Base-by-base conservation (phyloP, 495 filamentous ascomycete genomes). In the Neurospora discreta region DNA sequence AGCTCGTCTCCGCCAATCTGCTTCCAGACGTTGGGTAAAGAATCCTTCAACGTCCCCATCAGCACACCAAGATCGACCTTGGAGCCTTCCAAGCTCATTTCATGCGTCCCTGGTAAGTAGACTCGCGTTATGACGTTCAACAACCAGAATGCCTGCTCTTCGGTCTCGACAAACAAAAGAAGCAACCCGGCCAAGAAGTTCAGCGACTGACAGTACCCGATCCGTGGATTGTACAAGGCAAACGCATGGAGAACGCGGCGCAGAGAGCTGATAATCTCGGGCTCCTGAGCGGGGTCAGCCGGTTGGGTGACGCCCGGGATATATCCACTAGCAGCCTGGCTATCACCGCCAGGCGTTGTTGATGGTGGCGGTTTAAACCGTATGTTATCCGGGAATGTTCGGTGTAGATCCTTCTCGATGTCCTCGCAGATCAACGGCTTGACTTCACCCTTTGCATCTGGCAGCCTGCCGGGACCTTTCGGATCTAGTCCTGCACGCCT, bases 151-250 rank as follows among this genome's bases (percentile, higher is more conserved):
- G 92, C 87, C 73, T 96, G 95, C 77, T 98, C 95, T 78, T 97
- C 92, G 1, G 90, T 87, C 68, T 87, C 82, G 65, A 98, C 88
- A 79, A 99, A 98, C 0, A 99, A 87, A 9, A 99, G 89, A n/a
- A 99, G 86, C 69, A 98, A 86, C 15, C 94, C 95, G n/a, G 95
- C 93, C 71, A 99, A 87, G 81, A 99, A 99, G 81, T 99, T 99
- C 13, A 99, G 88, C 13, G 93, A 97, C 77, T 99, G 95, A 71
- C 95, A 98, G 78, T 99, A 99, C 23, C 95, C 95, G 75, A 97
- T 92, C 71, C 87, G 85, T 3, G 95, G 94, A 72, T 92, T 94
- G 81, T 97, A 90, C 38, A 97, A 86, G 8, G 95, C 90, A 79
- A 97, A 98, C 10, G 95, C 93, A 75, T 91, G 90, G 42, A 99